Percentiles rank a stretch among this genome's conserved stretches.
These are phyloP conservation scores for Sugiyamaella neomexicana DNA, from an alignment of 1,139 yeast genomes.

Conservation along the genomic window DNA sequence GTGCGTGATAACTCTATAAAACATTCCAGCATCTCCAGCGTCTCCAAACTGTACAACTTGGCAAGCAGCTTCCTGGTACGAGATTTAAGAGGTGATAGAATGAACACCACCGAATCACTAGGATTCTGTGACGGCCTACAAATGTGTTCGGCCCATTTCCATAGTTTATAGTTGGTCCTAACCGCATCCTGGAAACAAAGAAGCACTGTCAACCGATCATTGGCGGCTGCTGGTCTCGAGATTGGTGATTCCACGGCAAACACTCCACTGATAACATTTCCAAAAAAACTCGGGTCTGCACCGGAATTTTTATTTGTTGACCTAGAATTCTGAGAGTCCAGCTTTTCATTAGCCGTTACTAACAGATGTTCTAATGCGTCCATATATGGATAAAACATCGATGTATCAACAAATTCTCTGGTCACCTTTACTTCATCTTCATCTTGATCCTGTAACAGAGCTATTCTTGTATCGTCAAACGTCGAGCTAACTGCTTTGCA, in stretches of 20 bases:
- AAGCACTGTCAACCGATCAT: constrained; percentile 53
- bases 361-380: constrained; percentile 68
- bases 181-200: constrained; percentile 65
- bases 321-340: constrained; percentile 43
- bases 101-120: constrained; percentile 18
- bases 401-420: constrained; percentile 1
- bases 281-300: constrained; percentile 49
- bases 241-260: constrained; percentile 76
- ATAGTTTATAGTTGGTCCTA: constrained; percentile 56
- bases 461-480: constrained; percentile 39
- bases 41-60: constrained; percentile 65
- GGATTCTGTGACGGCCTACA: constrained; percentile 15
- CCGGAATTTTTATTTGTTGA: constrained; percentile 11
- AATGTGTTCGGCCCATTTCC: constrained; percentile 71
- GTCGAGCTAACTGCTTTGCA: constrained; percentile 48
- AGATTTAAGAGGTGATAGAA: constrained; percentile 51
- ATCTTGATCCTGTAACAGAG: constrained; percentile 3
- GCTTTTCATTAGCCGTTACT: constrained; percentile 55
- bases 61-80: constrained; percentile 70
- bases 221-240: constrained; percentile 53
- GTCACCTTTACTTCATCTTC: neutral
- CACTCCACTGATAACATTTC: constrained; percentile 81
- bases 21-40: constrained; percentile 70
- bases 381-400: constrained; percentile 36
- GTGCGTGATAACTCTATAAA: constrained; percentile 45